Percentiles rank a stretch among this genome's conserved stretches.
Evolutionary conservation across 257 asterid species (phyloP).

Genomic region (Solanum sparsipilum): DNA sequence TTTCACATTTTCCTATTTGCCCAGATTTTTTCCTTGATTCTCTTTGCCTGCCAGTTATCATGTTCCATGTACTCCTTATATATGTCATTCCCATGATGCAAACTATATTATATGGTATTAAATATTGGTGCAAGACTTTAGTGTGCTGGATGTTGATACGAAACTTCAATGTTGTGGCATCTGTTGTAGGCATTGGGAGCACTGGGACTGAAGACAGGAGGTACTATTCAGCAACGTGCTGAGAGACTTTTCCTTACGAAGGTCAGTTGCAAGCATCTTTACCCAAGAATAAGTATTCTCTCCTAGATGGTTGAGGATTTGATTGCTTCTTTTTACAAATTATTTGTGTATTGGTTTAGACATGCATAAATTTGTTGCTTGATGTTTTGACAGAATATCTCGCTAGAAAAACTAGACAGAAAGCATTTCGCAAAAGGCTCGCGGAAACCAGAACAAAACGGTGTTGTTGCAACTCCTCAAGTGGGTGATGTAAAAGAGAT

Average conservation of each 20-base stretch:
- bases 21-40: not conserved
- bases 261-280: constrained; percentile 29
- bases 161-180: constrained; percentile 3
- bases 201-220: constrained; percentile 90
- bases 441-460: constrained; percentile 45
- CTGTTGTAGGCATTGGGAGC: constrained; percentile 63
- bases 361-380: constrained; percentile 4
- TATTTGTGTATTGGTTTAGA: not conserved
- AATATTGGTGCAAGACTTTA: not conserved
- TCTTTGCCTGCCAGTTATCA: not conserved
- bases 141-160: not conserved
- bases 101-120: not conserved
- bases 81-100: not conserved
- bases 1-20: not conserved
- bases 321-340: not conserved
- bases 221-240: constrained; percentile 87
- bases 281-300: not conserved
- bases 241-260: constrained; percentile 86
- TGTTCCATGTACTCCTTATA: not conserved
- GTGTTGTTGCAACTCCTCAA: constrained; percentile 23
- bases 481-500: constrained; percentile 61
- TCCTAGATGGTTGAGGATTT: not conserved
- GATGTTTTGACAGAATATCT: constrained; percentile 47
- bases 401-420: constrained; percentile 69
- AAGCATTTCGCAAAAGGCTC: constrained; percentile 79